These are phyloP conservation scores for Nemania serpens DNA, from an alignment of 2,329 filamentous ascomycete species.

Conservation along the genomic window DNA sequence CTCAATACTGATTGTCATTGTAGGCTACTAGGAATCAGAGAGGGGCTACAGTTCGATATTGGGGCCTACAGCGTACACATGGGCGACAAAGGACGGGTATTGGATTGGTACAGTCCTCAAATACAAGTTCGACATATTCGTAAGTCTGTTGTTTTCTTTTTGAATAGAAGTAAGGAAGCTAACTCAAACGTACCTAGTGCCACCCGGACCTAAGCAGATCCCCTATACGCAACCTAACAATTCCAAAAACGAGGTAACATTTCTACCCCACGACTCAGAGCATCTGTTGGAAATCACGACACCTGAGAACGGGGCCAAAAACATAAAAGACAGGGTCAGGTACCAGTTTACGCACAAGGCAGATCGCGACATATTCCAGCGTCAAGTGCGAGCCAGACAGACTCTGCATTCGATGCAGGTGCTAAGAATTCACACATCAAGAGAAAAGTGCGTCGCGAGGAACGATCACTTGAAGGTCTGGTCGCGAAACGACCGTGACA, in stretches of 20 bases:
- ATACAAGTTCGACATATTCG: constrained; percentile 26
- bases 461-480: constrained; percentile 33
- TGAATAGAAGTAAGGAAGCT: not conserved
- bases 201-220: constrained; percentile 16
- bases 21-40: constrained; percentile 7
- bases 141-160: constrained; percentile 13
- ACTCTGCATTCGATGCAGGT: constrained; percentile 27
- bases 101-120: constrained; percentile 26
- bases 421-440: constrained; percentile 25
- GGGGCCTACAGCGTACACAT: constrained; percentile 21
- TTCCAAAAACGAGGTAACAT: constrained; percentile 26
- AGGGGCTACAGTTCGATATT: constrained; percentile 13
- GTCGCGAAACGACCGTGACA: constrained; percentile 22
- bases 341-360: constrained; percentile 29
- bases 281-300: constrained; percentile 29
- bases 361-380: constrained; percentile 30
- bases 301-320: not conserved
- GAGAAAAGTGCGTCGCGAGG: constrained; percentile 27
- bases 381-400: constrained; percentile 19
- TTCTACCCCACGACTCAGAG: constrained; percentile 27
- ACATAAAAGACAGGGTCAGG: constrained; percentile 4
- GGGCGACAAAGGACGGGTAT: constrained; percentile 13
- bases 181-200: constrained; percentile 24
- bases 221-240: constrained; percentile 32
- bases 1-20: constrained; percentile 4